Evolutionary conservation across 2,329 filamentous ascomycete genomes (phyloP), one percentile per base, ranked within the genome.

Genomic region (Paecilomyces formosus): DNA sequence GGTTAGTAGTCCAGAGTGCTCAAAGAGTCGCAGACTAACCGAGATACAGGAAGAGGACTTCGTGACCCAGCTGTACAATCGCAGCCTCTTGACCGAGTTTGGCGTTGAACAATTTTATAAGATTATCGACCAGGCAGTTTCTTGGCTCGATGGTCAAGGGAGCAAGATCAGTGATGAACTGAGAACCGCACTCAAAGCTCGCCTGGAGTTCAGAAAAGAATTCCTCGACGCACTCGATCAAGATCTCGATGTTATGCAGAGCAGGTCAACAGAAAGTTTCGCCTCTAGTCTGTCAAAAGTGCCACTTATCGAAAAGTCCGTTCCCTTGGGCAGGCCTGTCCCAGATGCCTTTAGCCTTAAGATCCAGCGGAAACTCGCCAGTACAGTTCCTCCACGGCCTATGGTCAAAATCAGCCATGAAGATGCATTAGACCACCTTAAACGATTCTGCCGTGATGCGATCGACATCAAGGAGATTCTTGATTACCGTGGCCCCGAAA

Each of bases 361-460:
- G 70, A 82, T 97, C 39, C 94, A 99, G 70, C 84, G 92, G n/a
- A 88, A 88, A 62, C 80, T 99, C 31, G 92, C 94, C 0, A 97
- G 92, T 65, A 97, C 92, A 0, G 92, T 97, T 66, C 94, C 94
- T 3, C 94, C 94, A 7, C 84, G 93, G 8, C 92, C 93, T 0
- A 93, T 97, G 65, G 89, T 97, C 11, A 82, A 90, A 56, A 70
- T 92, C 2, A 84, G 83, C 26, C 88, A 90, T 64, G 83, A 87
- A 13, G 86, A 90, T 66, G 89, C 92, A 0, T 83, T 88, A 62
- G 76, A 76, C 21, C 87, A 90, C 64, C 80, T 97, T 62, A 82
- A 82, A 58, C 84, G 85, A 52, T 76, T 97, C 28, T 89, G 88
- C 61, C 78, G 83, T 58, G 90, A 96, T 71, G 88, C 87, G 1